Evolutionary conservation across 768 basidiomycete species (phyloP), one percentile per base, ranked within the genome.

Genomic region (Phlegmacium glaucopus): DNA sequence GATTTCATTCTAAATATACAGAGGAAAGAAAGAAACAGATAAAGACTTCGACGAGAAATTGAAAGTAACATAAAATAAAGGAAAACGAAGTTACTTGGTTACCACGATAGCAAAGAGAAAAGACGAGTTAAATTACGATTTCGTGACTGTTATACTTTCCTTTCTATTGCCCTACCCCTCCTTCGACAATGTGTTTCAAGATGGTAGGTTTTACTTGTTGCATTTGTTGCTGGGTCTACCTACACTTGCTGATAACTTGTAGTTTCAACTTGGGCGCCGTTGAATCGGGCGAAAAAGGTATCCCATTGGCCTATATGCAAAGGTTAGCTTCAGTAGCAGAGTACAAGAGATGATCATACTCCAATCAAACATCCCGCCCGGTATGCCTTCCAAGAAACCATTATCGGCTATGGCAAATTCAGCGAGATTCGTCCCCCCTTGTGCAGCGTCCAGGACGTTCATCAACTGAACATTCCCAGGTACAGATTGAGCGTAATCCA

Each of bases 291-390:
- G 63, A 91, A 90, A 68, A 88, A 90, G 27, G 72, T 80, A 43
- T 90, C 88, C 88, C 88, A 90, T 71, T 89, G 87, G 37, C 80
- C 88, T 90, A 60, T 38, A 52, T 22, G 16, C 42, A 52, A 53
- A 40, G 29, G 16, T 44, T 22, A 35, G 45, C 28, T 34, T 18
- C 37, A 47, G 17, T 12, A 26, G 44, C 43, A 17, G 36, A 22
- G 11, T 17, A 40, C 35, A 32, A 42, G 43, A 36, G 50, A 43
- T 34, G 36, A 17, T 70, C 74, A 55, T 57, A 89, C 88, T 80
- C 87, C 87, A 92, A 63, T 91, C 88, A 65, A 90, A 92, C 87
- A 92, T 90, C 15, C 79, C 77, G 4, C 83, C 84, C 36, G 90
- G 90, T 44, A 92, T 80, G 1, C 87, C 87, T 50, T 90, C 87